Conservation (phyloP, 805 yeast genomes). For the Metschnikowia noctiluminum region DNA sequence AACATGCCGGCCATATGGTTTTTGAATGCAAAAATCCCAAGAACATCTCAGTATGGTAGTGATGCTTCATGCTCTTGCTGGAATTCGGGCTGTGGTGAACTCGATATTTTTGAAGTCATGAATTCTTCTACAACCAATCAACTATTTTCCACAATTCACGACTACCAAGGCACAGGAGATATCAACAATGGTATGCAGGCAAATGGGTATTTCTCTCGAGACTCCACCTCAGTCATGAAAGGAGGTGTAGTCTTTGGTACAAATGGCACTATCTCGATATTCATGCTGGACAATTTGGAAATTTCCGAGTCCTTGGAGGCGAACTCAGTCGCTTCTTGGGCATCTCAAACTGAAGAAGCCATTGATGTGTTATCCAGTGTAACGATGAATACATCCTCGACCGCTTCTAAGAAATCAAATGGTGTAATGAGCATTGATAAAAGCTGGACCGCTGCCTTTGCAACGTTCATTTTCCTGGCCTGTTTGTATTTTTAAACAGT, state of each 20-base stretch:
- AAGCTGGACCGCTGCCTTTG: conserved; percentile 8
- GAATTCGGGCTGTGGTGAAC: conserved; percentile 78
- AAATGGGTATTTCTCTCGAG: conserved; percentile 56
- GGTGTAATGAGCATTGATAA: conserved; percentile 14
- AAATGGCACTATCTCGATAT: conserved; percentile 59
- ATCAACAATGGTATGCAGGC: conserved; percentile 59
- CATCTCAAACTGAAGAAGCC: conserved; percentile 34
- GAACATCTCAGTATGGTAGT: conserved; percentile 67
- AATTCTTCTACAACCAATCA: conserved; percentile 54
- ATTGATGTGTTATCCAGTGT: conserved; percentile 27
- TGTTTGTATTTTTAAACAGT: conserved; percentile 9
- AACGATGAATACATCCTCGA: conserved; percentile 19
- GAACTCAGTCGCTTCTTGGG: conserved; percentile 44
- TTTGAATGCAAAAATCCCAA: conserved; percentile 66
- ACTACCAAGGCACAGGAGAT: conserved; percentile 67
- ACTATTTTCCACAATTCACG: conserved; percentile 68
- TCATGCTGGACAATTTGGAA: conserved; percentile 51
- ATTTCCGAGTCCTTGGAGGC: conserved; percentile 46
- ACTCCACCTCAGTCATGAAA: conserved; percentile 46
- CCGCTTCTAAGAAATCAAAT: conserved; percentile 24
- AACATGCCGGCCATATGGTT: conserved; percentile 80
- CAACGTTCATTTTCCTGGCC: conserved; percentile 15
- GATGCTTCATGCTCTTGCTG: conserved; percentile 69
- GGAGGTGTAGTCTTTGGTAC: conserved; percentile 73
- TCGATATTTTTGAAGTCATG: conserved; percentile 72